Evolutionary conservation across 2,329 filamentous ascomycete species (phyloP), one percentile per base, ranked within the genome.

Genomic region (Emergomyces orientalis): DNA sequence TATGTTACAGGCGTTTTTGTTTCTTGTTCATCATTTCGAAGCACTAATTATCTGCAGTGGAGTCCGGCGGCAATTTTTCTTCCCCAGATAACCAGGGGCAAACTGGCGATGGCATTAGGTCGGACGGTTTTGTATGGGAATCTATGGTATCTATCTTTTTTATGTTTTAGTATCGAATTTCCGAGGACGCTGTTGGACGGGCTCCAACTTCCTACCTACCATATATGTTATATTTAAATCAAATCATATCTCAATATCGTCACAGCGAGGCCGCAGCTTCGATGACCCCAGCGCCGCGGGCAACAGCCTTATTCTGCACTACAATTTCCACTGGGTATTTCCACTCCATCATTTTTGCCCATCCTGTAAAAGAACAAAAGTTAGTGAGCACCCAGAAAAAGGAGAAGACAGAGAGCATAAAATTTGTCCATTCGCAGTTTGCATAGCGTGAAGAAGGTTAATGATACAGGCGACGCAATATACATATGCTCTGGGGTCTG

Each of bases 281-380:
- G n/a, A 83, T 79, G 9, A 80, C 83, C 34, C 88, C 88, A 1
- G 81, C 78, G n/a, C 78, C 82, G 70, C 83, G 85, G 76, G 88
- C 89, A 0, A 79, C 74, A 65, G 78, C 81, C 71, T 87, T 86
- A 74, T 81, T 87, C 63, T 85, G 76, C 51, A 80, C 68, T n/a
- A 75, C 73, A 52, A 96, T 81, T 65, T 95, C 88, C 62, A 96
- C 88, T 0, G 86, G 86, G 73, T 96, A 94, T 75, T 89, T 88
- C 92, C 91, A 97, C 74, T 91, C 86, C 92, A 97, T 97, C 73
- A 91, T 95, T 71, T 88, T 87, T 27, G 87, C 88, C 92, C 93
- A 97, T 68, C 91, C 92, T 96, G 69, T 52, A 65, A 17, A 56
- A 30, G 39, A 6, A 41, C 43, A 14, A 1, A 6, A 47, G 25